Evolutionary conservation across 1,284 basidiomycete genomes (phyloP), one percentile per base, ranked within the genome.

Genomic region (Thelephora terrestris): DNA sequence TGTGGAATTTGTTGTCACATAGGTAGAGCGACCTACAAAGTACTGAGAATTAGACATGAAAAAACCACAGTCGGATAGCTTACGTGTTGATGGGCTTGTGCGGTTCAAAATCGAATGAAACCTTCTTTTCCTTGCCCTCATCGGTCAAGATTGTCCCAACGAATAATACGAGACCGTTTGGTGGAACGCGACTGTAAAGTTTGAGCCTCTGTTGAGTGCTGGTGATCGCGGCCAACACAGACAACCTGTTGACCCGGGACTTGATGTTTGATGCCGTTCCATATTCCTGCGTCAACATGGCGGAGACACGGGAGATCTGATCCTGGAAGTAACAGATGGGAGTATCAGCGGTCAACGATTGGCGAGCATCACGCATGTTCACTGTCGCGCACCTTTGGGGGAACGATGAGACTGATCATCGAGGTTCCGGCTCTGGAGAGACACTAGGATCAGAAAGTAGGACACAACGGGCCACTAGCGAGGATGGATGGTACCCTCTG

Each of bases 1-100:
- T 98, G 73, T 98, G 95, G 75, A 99, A 99, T 67, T 98, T 96
- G 76, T 96, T 97, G 76, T 99, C 96, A 65, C 96, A 99, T 47
- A 98, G 86, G 71, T 99, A 99, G 44, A 99, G 81, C 17, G 93
- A 94, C 17, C 88, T 92, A 62, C 12, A 23, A 25, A 29, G 21
- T 34, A 25, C 17, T 25, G 23, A 47, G 48, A 42, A 43, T 39
- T 32, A 14, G 50, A 35, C 20, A 56, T 52, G 47, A 45, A 29
- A 27, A 39, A 35, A 20, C 47, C 43, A 43, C 36, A 37, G 43
- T 7, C 18, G 50, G 50, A 23, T 50, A 12, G 73, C 85, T 52
- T 65, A 92, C 85, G 95, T 99, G 70, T 98, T 99, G 75, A 99
- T 97, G 36, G 96, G 94, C 67, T 97, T 92, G 66, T 92, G 89